Base-by-base conservation (phyloP, 129 eudicot genomes). In the Dittrichia graveolens region DNA sequence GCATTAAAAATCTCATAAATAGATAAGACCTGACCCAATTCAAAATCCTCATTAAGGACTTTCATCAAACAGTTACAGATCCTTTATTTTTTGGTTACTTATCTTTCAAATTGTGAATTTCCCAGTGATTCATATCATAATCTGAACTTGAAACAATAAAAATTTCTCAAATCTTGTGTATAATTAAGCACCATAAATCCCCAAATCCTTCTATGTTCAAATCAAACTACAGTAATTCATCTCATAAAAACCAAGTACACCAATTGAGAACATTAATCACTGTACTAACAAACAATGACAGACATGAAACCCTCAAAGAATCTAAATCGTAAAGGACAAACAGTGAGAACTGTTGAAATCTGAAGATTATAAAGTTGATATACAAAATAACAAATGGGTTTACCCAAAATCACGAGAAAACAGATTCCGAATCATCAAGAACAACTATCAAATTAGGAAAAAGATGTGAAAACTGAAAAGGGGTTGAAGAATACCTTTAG, bases 61-160 rank as follows among this genome's bases (percentile, higher is more conserved):
- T 43, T 50, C 64, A 77, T 7, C 53, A 58, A 77, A 69, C 34
- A 69, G 12, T 69, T 61, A 61, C 47, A 61, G 76, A 77, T 67
- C 77, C 68, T 43, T 75, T 10, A 5, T 13, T 8, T 40, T 11
- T 50, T 10, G 7, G 48, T 8, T 41, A 31, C 8, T 57, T 16
- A 8, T 42, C 8, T 52, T n/a, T 69, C 0, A 52, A 24, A 16
- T 42, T 43, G 39, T 64, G 0, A 42, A 43, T 19, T 64, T 42
- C 4, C n/a, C 53, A 64, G 37, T 45, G 10, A 66, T 11, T 52
- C 8, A 69, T 53, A 10, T 58, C 58, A 37, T 9, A 72, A 46
- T 45, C 35, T 16, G 34, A 4, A 45, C 14, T 34, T 8, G 37
- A 40, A 19, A 31, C 37, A 48, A 13, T 39, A 3, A 4, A 65